Evolutionary conservation across 2,329 filamentous ascomycete species (phyloP).

Genomic region (Metarhizium humberi): DNA sequence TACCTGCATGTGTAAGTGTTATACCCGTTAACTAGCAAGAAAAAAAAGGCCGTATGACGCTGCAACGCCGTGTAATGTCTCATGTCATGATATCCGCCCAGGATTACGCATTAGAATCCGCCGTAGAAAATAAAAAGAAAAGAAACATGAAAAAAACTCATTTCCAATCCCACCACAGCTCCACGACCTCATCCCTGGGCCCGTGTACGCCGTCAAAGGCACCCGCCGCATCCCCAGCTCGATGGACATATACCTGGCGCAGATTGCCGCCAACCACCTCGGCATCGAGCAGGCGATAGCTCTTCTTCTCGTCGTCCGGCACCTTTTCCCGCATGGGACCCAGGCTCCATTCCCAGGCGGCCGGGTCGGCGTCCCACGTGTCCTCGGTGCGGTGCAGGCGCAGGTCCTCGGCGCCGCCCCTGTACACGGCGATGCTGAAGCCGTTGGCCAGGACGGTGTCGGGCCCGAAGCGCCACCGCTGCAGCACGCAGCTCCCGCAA

Average conservation of each 20-base stretch:
- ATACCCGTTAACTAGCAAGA: no score
- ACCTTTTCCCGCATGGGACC: constrained; percentile 37
- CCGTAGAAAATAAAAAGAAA: not conserved
- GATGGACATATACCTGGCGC: constrained; percentile 46
- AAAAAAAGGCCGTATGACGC: no score
- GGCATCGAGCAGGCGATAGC: constrained; percentile 37
- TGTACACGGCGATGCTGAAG: constrained; percentile 45
- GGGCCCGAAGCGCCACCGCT: constrained; percentile 40
- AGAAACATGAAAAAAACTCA: not conserved
- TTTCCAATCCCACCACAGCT: constrained; percentile 34
- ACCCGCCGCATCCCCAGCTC: constrained; percentile 20
- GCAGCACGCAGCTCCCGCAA: constrained; percentile 51
- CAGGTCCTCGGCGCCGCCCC: constrained; percentile 25
- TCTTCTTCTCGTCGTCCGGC: constrained; percentile 36
- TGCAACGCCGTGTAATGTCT: not conserved
- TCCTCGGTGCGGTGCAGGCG: constrained; percentile 40
- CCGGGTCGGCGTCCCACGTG: constrained; percentile 39
- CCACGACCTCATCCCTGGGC: constrained; percentile 34
- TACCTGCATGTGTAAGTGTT: no score
- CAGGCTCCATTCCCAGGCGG: constrained; percentile 42
- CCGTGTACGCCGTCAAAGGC: constrained; percentile 22
- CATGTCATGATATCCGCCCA: not conserved
- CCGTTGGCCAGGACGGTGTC: constrained; percentile 48
- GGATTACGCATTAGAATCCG: no score
- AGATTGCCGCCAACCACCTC: constrained; percentile 32